Conservation (phyloP, 495 filamentous ascomycete genomes). For the Penicillium cataractarum region DNA sequence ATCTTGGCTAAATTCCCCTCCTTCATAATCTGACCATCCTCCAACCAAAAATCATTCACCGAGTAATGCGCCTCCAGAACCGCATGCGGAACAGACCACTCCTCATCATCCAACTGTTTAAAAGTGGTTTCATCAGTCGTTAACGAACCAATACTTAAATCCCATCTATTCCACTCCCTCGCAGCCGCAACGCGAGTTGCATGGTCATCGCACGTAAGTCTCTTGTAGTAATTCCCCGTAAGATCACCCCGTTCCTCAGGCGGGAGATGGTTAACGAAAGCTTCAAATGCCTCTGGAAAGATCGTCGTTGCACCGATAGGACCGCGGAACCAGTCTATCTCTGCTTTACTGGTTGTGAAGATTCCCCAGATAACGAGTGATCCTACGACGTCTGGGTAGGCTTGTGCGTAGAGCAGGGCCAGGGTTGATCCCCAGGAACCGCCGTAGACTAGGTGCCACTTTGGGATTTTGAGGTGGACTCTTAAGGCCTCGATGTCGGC, state of each 20-base stretch:
- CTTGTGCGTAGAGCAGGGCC: constrained; percentile 45
- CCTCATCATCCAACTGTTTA: constrained; percentile 33
- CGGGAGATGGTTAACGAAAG: constrained; percentile 36
- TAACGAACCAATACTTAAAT: constrained; percentile 37
- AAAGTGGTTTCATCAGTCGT: constrained; percentile 25
- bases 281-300: constrained; percentile 47
- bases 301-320: constrained; percentile 30
- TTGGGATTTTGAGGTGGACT: constrained; percentile 40
- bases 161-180: constrained; percentile 42
- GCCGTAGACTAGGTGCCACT: constrained; percentile 53
- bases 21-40: constrained; percentile 41
- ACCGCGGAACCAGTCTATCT: constrained; percentile 34
- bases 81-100: constrained; percentile 42
- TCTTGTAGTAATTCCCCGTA: constrained; percentile 37
- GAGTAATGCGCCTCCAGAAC: constrained; percentile 45
- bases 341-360: constrained; percentile 38
- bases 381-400: constrained; percentile 38
- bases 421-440: constrained; percentile 54
- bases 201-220: constrained; percentile 21
- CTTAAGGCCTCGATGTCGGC: constrained; percentile 49
- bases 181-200: constrained; percentile 11
- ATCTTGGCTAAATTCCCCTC: constrained; percentile 40
- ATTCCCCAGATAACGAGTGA: constrained; percentile 45
- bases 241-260: constrained; percentile 37
- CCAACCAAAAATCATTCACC: constrained; percentile 41